Evolutionary conservation across 2,329 filamentous ascomycete genomes (phyloP).

Genomic region (Metarhizium humberi): DNA sequence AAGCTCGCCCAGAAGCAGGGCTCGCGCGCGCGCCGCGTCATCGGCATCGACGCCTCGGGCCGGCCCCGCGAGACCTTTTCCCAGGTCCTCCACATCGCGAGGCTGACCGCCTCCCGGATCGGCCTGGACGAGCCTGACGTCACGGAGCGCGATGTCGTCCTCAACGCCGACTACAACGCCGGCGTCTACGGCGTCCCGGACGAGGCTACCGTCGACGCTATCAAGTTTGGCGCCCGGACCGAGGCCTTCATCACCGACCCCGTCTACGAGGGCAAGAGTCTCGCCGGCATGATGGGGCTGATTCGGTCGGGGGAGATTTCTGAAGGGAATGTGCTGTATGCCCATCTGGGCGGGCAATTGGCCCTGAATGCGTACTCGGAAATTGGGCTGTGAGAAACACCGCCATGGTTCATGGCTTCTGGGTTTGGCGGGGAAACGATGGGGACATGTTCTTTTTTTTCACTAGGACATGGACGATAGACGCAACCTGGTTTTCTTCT

Average conservation of each 20-base stretch:
- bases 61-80: conserved; percentile 46
- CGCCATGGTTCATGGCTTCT: no score
- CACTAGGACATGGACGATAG: no score
- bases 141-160: conserved; percentile 49
- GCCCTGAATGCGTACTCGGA: conserved; percentile 51
- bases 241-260: conserved; percentile 69
- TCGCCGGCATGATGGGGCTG: conserved; percentile 63
- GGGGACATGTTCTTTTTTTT: no score
- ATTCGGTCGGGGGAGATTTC: conserved; percentile 52
- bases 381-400: neutral
- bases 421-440: no score
- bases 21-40: conserved; percentile 40
- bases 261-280: conserved; percentile 67
- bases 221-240: conserved; percentile 56
- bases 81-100: conserved; percentile 59
- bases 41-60: conserved; percentile 51
- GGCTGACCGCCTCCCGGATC: conserved; percentile 52
- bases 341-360: conserved; percentile 61
- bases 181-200: conserved; percentile 61
- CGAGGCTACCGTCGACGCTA: conserved; percentile 55
- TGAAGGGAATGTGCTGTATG: conserved; percentile 60
- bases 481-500: no score
- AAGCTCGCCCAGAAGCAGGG: conserved; percentile 47
- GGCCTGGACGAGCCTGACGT: conserved; percentile 52
- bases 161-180: conserved; percentile 49